These are phyloP conservation scores for Coniochaeta sp. DNA, from an alignment of 2,329 filamentous ascomycete species.

Conservation along the genomic window DNA sequence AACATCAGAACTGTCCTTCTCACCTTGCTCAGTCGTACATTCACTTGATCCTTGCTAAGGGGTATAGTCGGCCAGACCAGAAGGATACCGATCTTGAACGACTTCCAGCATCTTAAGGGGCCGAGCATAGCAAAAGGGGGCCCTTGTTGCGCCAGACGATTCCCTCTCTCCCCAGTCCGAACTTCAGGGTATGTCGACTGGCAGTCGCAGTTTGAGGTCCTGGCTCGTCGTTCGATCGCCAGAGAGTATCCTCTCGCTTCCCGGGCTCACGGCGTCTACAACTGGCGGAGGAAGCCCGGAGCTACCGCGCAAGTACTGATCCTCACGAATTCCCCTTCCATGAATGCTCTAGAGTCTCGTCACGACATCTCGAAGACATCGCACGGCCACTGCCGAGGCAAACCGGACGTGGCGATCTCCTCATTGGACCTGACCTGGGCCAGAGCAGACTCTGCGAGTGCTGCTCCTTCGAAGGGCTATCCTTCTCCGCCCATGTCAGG, in stretches of 20 bases:
- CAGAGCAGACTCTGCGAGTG: constrained; percentile 45
- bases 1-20: neutral
- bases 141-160: neutral
- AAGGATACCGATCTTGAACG: neutral
- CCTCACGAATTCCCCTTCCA: constrained; percentile 28
- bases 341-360: constrained; percentile 43
- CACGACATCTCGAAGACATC: constrained; percentile 35
- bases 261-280: constrained; percentile 8
- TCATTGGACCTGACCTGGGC: constrained; percentile 48
- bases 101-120: neutral
- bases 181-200: constrained; percentile 17
- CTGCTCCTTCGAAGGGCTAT: constrained; percentile 52
- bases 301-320: constrained; percentile 28
- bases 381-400: constrained; percentile 52
- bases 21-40: neutral
- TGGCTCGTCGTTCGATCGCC: constrained; percentile 13
- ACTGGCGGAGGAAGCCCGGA: constrained; percentile 47
- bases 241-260: constrained; percentile 10
- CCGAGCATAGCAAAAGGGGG: neutral
- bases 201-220: constrained; percentile 8
- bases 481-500: constrained; percentile 70
- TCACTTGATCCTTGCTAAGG: neutral
- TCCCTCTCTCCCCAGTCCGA: neutral
- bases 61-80: neutral
- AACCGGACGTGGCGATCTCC: constrained; percentile 45